Evolutionary conservation across 768 basidiomycete species (phyloP).

Genomic region (Mrakia gelida): DNA sequence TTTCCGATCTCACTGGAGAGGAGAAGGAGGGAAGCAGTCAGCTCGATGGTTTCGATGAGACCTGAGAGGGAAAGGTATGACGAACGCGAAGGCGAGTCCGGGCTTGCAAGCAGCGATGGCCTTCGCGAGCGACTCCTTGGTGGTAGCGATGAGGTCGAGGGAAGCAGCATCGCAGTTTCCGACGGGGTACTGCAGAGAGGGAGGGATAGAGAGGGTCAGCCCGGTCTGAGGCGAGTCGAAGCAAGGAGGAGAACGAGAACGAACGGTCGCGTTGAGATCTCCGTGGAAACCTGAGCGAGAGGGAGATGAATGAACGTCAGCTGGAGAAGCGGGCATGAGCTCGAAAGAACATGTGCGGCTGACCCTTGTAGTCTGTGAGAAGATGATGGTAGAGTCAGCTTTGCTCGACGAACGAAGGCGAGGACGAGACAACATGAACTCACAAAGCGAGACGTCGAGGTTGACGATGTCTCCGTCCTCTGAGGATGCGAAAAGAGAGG

Average conservation of each 20-base stretch:
- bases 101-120: conserved; percentile 92
- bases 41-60: conserved; percentile 7
- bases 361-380: conserved; percentile 38
- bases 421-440: conserved; percentile 26
- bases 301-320: background rate
- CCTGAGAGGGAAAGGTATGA: conserved; percentile 32
- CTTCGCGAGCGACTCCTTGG: conserved; percentile 77
- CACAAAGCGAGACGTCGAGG: conserved; percentile 54
- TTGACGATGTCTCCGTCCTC: conserved; percentile 95
- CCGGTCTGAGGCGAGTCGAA: background rate
- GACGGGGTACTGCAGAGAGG: conserved; percentile 68
- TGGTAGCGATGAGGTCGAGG: conserved; percentile 70
- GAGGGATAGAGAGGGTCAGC: no score
- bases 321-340: background rate
- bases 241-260: background rate
- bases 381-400: no score
- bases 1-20: conserved; percentile 42
- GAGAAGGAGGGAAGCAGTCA: background rate
- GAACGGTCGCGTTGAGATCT: conserved; percentile 50
- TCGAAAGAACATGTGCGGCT: background rate
- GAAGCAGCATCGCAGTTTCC: conserved; percentile 63
- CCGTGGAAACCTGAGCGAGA: conserved; percentile 61
- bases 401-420: background rate
- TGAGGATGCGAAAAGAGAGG: conserved; percentile 52
- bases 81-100: conserved; percentile 76